Percentiles rank a stretch among this genome's conserved stretches.
These are phyloP conservation scores for Penicillium sp. DNA, from an alignment of 2,329 filamentous ascomycete genomes.

Conservation along the genomic window DNA sequence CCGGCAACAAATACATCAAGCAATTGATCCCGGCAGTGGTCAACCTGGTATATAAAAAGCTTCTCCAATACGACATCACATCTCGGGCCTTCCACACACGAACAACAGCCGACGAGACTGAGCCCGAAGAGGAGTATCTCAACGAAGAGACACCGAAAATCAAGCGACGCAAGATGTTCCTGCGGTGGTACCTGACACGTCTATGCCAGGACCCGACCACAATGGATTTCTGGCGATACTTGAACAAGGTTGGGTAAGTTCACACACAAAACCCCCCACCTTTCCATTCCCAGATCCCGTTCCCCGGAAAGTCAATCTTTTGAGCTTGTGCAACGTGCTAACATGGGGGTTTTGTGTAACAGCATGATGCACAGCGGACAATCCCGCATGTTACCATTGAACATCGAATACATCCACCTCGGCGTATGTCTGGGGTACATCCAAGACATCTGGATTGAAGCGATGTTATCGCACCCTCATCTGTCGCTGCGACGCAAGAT, in stretches of 20 bases:
- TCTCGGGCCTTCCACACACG: conserved; percentile 68
- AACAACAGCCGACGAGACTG: conserved; percentile 61
- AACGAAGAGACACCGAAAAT: conserved; percentile 72
- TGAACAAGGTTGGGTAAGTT: conserved; percentile 74
- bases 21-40: conserved; percentile 79
- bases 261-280: not conserved
- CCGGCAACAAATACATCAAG: conserved; percentile 72
- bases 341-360: not conserved
- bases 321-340: not conserved
- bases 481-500: conserved; percentile 67
- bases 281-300: not conserved
- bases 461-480: conserved; percentile 68
- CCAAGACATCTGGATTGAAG: conserved; percentile 73
- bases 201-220: conserved; percentile 71
- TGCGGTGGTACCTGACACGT: conserved; percentile 70
- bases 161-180: conserved; percentile 72
- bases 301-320: too few species aligned
- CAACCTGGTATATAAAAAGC: conserved; percentile 80
- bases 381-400: conserved; percentile 67
- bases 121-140: conserved; percentile 60
- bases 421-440: conserved; percentile 70
- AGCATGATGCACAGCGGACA: conserved; percentile 79
- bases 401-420: conserved; percentile 79
- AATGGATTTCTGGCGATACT: conserved; percentile 78
- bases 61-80: conserved; percentile 78